These are phyloP conservation scores for Nothomitra cinnamomea DNA, from an alignment of 2,329 filamentous ascomycete species.

Conservation along the genomic window DNA sequence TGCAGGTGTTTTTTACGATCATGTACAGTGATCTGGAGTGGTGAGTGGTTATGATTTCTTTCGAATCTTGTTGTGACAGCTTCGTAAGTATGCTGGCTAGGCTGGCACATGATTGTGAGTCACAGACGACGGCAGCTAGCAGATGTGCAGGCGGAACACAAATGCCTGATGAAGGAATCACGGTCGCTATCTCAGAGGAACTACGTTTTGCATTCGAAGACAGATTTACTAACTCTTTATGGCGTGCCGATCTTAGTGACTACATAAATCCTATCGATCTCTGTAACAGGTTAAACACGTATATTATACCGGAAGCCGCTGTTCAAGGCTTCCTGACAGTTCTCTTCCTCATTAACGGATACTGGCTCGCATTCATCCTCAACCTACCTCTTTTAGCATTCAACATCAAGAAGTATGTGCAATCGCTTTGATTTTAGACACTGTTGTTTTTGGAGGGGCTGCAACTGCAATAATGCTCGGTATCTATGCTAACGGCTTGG, in stretches of 20 bases:
- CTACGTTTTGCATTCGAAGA: not conserved
- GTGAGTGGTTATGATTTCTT: conserved; percentile 36
- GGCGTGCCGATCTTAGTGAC: conserved; percentile 43
- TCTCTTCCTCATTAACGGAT: conserved; percentile 94
- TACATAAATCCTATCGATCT: conserved; percentile 99
- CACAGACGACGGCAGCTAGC: not conserved
- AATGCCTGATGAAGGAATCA: not conserved
- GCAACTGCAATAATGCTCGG: conserved; percentile 12
- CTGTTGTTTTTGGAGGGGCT: not conserved
- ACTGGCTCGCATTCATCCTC: conserved; percentile 85
- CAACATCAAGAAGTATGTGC: conserved; percentile 90
- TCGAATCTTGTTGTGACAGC: not conserved
- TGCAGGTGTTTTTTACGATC: conserved; percentile 99
- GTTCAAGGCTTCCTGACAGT: conserved; percentile 93
- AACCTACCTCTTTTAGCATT: conserved; percentile 84
- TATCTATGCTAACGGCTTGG: conserved; percentile 14
- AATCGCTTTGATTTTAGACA: not conserved
- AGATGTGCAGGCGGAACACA: not conserved
- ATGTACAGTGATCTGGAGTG: conserved; percentile 99
- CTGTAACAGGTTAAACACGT: conserved; percentile 99
- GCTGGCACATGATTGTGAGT: not conserved
- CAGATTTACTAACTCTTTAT: conserved; percentile 16
- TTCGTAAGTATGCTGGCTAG: not conserved
- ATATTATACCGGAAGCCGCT: conserved; percentile 96
- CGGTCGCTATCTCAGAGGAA: not conserved